Evolutionary conservation across 2,329 filamentous ascomycete species (phyloP).

Genomic region (Apiospora hydei): DNA sequence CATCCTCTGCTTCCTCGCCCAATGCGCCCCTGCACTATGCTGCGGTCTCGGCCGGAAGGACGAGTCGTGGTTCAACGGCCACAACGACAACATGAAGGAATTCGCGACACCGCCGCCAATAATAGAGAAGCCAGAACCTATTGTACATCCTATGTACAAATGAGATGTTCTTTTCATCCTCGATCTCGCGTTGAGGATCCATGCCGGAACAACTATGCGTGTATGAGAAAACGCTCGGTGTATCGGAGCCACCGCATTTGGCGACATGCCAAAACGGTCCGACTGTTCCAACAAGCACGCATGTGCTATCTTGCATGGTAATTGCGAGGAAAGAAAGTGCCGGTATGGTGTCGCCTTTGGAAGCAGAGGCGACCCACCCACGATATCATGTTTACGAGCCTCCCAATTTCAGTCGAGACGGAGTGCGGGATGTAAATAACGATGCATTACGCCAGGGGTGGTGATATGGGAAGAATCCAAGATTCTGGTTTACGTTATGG

Average conservation of each 20-base stretch:
- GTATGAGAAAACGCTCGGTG: not conserved
- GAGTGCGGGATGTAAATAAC: not conserved
- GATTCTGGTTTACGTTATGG: too few species aligned
- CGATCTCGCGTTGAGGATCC: not conserved
- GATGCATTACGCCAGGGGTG: not conserved
- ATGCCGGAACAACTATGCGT: not conserved
- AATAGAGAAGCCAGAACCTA: not conserved
- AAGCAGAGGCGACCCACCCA: not conserved
- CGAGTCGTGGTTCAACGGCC: constrained; percentile 11
- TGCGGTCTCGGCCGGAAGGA: constrained; percentile 3
- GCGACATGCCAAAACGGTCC: not conserved
- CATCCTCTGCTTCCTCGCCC: constrained; percentile 36
- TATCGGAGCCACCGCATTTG: not conserved
- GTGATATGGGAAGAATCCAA: not conserved
- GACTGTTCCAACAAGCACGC: not conserved
- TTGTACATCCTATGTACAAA: constrained; percentile 13
- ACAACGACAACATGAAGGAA: not conserved
- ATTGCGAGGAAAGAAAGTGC: not conserved
- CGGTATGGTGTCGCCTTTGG: not conserved
- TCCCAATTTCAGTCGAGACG: not conserved
- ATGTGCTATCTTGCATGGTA: not conserved
- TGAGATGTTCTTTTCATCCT: not conserved
- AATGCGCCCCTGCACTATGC: constrained; percentile 29
- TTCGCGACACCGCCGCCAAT: not conserved
- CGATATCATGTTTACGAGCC: not conserved